Conservation (phyloP, 2,329 filamentous ascomycete genomes). For the Diatrype stigma region DNA sequence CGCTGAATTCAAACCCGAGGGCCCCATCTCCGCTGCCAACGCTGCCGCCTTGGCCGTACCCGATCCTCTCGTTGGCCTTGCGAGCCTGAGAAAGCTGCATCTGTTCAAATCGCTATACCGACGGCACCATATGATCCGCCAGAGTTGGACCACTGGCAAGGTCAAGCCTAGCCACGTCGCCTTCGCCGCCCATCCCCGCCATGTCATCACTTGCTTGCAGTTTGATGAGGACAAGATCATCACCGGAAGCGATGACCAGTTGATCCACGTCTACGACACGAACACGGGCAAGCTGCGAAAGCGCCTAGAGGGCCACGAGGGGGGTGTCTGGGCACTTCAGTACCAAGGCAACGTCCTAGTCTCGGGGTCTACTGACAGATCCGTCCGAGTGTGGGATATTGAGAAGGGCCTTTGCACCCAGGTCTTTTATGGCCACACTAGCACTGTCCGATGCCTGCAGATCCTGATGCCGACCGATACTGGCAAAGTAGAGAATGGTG, state of each 20-base stretch:
- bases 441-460: conserved; percentile 91
- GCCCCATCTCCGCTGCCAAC: conserved; percentile 80
- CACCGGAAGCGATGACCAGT: conserved; percentile 93
- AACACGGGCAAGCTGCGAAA: conserved; percentile 83
- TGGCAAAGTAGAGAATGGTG: conserved; percentile 66
- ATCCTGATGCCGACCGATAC: conserved; percentile 85
- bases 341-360: conserved; percentile 94
- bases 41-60: conserved; percentile 80
- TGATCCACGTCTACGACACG: conserved; percentile 97
- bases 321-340: conserved; percentile 94
- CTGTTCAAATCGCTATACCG: conserved; percentile 96
- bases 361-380: conserved; percentile 92
- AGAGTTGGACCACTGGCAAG: conserved; percentile 85
- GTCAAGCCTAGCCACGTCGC: conserved; percentile 87
- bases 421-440: conserved; percentile 95
- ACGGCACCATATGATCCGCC: conserved; percentile 83
- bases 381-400: conserved; percentile 99
- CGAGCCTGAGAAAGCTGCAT: conserved; percentile 77
- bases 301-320: conserved; percentile 88
- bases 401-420: conserved; percentile 89
- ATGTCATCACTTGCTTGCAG: conserved; percentile 96
- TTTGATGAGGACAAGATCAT: conserved; percentile 98
- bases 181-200: conserved; percentile 91
- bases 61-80: conserved; percentile 73
- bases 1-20: conserved; percentile 60